Percentiles rank a stretch among this genome's conserved stretches.
Conservation (phyloP, 192 early-diverging fungal species). For the Gaertneriomyces semiglobifer region DNA sequence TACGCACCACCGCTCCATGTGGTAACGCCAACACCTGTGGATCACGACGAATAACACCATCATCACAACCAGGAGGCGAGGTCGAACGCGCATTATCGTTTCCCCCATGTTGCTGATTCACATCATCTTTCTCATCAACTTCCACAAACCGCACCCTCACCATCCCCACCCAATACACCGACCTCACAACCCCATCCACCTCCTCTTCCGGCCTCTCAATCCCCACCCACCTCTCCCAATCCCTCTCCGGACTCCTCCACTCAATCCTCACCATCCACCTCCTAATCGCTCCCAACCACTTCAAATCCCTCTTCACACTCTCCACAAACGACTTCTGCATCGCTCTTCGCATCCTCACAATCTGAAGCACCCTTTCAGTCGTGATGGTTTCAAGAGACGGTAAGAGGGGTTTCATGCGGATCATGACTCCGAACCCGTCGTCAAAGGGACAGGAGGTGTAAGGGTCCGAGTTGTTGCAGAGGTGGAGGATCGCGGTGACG, state of each 20-base stretch:
- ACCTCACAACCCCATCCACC: too few relatives aligned
- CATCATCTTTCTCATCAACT: too few relatives aligned
- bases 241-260: conserved; percentile 3
- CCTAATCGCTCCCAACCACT: conserved; percentile 14
- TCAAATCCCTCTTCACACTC: conserved; percentile 5
- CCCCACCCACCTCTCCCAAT: too few relatives aligned
- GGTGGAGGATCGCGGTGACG: not conserved
- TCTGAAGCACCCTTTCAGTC: not conserved
- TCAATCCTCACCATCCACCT: conserved; percentile 5
- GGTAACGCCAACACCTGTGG: too few relatives aligned
- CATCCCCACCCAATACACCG: too few relatives aligned
- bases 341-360: conserved; percentile 3
- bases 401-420: conserved; percentile 1
- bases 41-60: too few relatives aligned
- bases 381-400: not conserved
- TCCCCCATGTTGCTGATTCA: too few relatives aligned
- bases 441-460: not conserved
- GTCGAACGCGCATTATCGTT: too few relatives aligned
- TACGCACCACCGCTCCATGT: too few relatives aligned
- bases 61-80: too few relatives aligned
- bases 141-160: too few relatives aligned
- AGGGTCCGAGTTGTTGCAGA: conserved; percentile 19
- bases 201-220: too few relatives aligned
- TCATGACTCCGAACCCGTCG: conserved; percentile 11
- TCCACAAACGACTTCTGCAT: conserved; percentile 8